Conservation (phyloP, 2,329 filamentous ascomycete genomes). For the Coniochaeta sp. region DNA sequence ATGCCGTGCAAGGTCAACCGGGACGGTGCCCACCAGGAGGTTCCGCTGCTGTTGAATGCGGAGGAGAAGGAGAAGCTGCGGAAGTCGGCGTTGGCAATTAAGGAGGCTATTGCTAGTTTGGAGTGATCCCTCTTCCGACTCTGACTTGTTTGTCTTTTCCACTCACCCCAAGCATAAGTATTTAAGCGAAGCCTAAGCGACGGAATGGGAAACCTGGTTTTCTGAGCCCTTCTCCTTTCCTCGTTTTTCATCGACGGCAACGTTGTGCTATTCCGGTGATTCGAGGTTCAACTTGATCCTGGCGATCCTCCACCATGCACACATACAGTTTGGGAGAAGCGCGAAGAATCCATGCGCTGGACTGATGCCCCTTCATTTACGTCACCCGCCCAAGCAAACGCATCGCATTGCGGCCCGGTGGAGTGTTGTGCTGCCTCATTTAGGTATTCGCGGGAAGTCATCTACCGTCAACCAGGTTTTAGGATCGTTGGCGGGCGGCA, state of each 20-base stretch:
- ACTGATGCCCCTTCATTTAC: not conserved
- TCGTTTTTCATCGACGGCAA: too few relatives aligned
- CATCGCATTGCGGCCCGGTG: not conserved
- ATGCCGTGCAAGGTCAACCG: slow-evolving; percentile 21
- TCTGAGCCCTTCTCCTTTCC: too few relatives aligned
- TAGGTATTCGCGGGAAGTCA: not conserved
- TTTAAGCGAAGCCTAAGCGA: not conserved
- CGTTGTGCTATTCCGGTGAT: too few relatives aligned
- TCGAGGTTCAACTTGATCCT: too few relatives aligned
- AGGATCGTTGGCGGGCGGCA: not conserved
- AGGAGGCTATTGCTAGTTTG: slow-evolving; percentile 9
- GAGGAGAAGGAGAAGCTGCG: slow-evolving; percentile 15
- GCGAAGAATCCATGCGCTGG: not conserved
- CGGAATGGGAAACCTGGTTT: not conserved
- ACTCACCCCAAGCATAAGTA: not conserved
- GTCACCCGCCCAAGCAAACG: not conserved
- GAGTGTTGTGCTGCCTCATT: not conserved
- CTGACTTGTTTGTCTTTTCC: not conserved
- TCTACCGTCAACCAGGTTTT: slow-evolving; percentile 1
- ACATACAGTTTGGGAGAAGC: too few relatives aligned
- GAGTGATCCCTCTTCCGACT: not conserved
- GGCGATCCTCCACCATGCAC: too few relatives aligned
- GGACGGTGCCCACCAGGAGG: slow-evolving; percentile 16
- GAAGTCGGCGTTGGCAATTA: slow-evolving; percentile 16
- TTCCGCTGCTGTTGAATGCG: slow-evolving; percentile 15